phyloP scores from a whole-genome alignment of 352 stramenopile genomes.

The Bremia lactucae region DNA sequence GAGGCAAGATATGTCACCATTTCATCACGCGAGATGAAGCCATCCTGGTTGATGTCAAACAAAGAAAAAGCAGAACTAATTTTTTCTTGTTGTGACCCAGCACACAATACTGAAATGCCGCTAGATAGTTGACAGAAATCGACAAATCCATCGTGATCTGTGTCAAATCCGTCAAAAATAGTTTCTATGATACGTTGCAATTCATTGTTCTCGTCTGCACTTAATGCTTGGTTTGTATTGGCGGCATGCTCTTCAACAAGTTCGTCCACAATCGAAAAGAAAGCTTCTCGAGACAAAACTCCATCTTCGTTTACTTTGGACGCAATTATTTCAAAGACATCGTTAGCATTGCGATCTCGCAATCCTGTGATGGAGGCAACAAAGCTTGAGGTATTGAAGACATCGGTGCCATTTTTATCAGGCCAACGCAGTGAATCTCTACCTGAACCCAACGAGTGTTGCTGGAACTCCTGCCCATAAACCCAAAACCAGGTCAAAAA shows the following conservation, averaged over 20 bases:
- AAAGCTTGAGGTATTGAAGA: conserved; percentile 41
- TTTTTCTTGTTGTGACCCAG: conserved; percentile 71
- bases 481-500: conserved; percentile 74
- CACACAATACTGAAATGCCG: conserved; percentile 74
- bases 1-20: conserved; percentile 83
- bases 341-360: conserved; percentile 31
- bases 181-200: conserved; percentile 43
- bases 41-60: conserved; percentile 84
- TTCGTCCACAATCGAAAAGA: conserved; percentile 62
- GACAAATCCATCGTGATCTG: conserved; percentile 61
- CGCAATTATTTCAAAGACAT: conserved; percentile 80
- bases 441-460: conserved; percentile 1
- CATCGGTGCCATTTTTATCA: conserved; percentile 3
- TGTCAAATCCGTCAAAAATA: conserved; percentile 75
- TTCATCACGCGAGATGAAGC: conserved; percentile 69
- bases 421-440: conserved; percentile 3
- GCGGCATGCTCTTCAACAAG: conserved; percentile 32
- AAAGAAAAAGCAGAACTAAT: conserved; percentile 71
- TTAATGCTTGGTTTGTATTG: conserved; percentile 16
- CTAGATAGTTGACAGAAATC: conserved; percentile 82
- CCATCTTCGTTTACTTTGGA: conserved; percentile 76
- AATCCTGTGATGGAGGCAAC: conserved; percentile 52
- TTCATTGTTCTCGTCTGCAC: conserved; percentile 21
- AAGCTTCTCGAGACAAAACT: conserved; percentile 50
- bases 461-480: conserved; percentile 16